These are phyloP conservation scores for Phyllosticta capitalensis DNA, from an alignment of 2,329 filamentous ascomycete species.

Conservation along the genomic window DNA sequence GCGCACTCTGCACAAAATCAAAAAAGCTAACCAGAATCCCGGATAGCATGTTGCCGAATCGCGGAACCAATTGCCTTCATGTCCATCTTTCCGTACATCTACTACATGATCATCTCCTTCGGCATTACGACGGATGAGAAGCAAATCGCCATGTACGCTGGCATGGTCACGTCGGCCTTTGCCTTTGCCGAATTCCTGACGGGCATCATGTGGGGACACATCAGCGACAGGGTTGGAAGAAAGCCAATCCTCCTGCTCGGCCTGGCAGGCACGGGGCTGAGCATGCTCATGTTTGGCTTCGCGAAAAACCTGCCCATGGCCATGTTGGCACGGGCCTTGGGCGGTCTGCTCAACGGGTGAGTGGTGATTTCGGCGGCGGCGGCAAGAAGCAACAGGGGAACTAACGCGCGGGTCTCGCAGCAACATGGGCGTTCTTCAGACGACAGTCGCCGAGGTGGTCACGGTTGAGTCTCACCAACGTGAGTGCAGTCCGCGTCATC, in stretches of 20 bases:
- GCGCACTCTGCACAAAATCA: background rate
- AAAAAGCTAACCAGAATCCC: conserved; percentile 1
- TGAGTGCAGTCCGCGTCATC: conserved; percentile 35
- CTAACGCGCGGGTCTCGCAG: conserved; percentile 31
- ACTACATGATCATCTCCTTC: conserved; percentile 94
- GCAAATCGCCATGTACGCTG: conserved; percentile 83
- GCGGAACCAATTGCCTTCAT: conserved; percentile 99
- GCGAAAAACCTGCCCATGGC: conserved; percentile 72
- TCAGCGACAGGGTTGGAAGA: conserved; percentile 85
- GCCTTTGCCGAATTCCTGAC: conserved; percentile 93
- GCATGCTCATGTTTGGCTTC: conserved; percentile 89
- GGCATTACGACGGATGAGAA: conserved; percentile 67
- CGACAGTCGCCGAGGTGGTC: conserved; percentile 87
- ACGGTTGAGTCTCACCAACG: conserved; percentile 89
- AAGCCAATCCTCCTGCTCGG: conserved; percentile 88
- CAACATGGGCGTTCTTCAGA: conserved; percentile 92
- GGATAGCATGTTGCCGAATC: conserved; percentile 76
- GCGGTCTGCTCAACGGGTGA: conserved; percentile 86
- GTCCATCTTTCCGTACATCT: conserved; percentile 98
- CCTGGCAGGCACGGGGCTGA: conserved; percentile 82
- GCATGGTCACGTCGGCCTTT: conserved; percentile 93
- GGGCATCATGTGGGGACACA: conserved; percentile 81
- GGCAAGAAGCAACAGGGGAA: background rate
- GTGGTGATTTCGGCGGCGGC: conserved; percentile 21
- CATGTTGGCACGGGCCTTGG: conserved; percentile 76